Evolutionary conservation across 208 protist genomes (phyloP).

Genomic region (Wallacemonas sp.): DNA sequence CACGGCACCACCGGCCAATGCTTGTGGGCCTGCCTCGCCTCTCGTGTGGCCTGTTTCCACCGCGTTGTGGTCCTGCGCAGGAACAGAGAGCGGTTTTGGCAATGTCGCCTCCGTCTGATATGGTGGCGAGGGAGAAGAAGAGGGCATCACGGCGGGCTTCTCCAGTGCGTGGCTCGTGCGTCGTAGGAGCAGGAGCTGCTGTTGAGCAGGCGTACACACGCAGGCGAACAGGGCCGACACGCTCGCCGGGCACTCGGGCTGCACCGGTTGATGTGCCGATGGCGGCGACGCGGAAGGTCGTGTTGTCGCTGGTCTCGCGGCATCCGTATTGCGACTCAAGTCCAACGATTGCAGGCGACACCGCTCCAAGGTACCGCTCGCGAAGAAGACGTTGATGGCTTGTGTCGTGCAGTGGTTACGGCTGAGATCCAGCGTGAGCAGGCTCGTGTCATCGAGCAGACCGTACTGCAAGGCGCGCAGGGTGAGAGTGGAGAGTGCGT

Average conservation of each 20-base stretch:
- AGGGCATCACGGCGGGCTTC: too few species aligned
- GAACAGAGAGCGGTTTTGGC: too few species aligned
- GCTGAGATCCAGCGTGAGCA: constrained; percentile 57
- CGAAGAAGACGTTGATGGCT: constrained; percentile 33
- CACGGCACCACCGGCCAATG: neutral
- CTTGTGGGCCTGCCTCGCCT: too few species aligned
- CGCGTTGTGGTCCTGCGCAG: too few species aligned
- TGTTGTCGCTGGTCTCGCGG: constrained; percentile 4
- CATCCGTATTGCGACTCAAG: constrained; percentile 40
- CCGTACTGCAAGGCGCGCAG: constrained; percentile 38
- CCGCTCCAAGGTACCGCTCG: constrained; percentile 35
- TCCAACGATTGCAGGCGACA: constrained; percentile 59
- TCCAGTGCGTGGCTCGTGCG: neutral
- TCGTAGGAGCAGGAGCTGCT: constrained; percentile 30
- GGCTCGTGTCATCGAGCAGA: constrained; percentile 35
- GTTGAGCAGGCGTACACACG: constrained; percentile 19
- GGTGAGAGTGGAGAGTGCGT: constrained; percentile 53
- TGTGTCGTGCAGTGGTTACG: constrained; percentile 37
- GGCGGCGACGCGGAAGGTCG: too few species aligned
- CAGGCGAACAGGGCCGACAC: constrained; percentile 20
- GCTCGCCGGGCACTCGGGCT: constrained; percentile 5
- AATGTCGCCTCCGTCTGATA: too few species aligned
- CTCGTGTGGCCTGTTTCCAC: too few species aligned
- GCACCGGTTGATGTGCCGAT: too few species aligned
- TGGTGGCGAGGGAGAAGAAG: too few species aligned